Evolutionary conservation across 306 rosid genomes (phyloP).

Genomic region (Cucumis sativus): Cucumber_9930_V3 NC_026659.2:14134501-14135000

Average conservation of each 20-base stretch:
- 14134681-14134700: constrained; percentile 32
- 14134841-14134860: constrained; percentile 21
- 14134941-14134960: no score
- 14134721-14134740: constrained; percentile 24
- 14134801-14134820: constrained; percentile 66
- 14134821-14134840: constrained; percentile 39
- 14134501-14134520: no score
- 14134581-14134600: constrained; percentile 39
- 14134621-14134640: neutral
- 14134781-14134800: constrained; percentile 6
- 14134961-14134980: no score
- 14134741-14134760: constrained; percentile 54
- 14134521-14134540: constrained; percentile 30
- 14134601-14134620: constrained; percentile 31
- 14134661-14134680: constrained; percentile 51
- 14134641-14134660: constrained; percentile 45
- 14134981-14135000: no score
- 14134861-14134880: constrained; percentile 27
- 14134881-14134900: constrained; percentile 40
- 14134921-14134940: no score
- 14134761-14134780: constrained; percentile 39
- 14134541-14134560: constrained; percentile 22
- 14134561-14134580: constrained; percentile 25
- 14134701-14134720: constrained; percentile 32
- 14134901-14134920: no score